A percentile compares a stretch with the other conserved stretches of the same genome.
Evolutionary conservation across 1,284 basidiomycete genomes (phyloP).

Genomic region (Golubevia pallescens): DNA sequence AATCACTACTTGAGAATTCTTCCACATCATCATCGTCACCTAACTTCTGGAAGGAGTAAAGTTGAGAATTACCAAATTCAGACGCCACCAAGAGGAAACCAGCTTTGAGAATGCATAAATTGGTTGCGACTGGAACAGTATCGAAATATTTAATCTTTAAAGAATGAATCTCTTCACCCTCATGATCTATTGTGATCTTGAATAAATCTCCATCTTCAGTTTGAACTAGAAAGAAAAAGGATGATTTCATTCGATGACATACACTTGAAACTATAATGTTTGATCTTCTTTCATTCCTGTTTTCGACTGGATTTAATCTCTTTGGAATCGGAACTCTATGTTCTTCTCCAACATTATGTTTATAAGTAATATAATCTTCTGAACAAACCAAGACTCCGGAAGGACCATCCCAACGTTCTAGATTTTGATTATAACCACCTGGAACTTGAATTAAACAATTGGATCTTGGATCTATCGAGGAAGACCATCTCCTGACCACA

Average conservation of each 20-base stretch:
- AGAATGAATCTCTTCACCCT: slow-evolving; percentile 51
- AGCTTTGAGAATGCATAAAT: slow-evolving; percentile 51
- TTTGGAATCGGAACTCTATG: slow-evolving; percentile 61
- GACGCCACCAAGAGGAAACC: slow-evolving; percentile 60
- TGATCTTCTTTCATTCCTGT: slow-evolving; percentile 30
- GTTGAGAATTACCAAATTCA: slow-evolving; percentile 44
- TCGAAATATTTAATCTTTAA: slow-evolving; percentile 64
- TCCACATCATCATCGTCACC: slow-evolving; percentile 60
- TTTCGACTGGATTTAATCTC: slow-evolving; percentile 43
- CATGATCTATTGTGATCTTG: slow-evolving; percentile 62
- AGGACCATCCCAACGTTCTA: slow-evolving; percentile 60
- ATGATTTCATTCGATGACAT: slow-evolving; percentile 59
- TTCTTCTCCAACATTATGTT: slow-evolving; percentile 52
- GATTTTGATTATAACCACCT: slow-evolving; percentile 57
- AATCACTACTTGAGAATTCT: slow-evolving; percentile 44
- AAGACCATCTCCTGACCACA: slow-evolving; percentile 59
- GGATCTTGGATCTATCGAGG: slow-evolving; percentile 45
- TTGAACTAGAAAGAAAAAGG: slow-evolving; percentile 61
- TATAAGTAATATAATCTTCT: slow-evolving; percentile 61
- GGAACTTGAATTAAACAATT: slow-evolving; percentile 57
- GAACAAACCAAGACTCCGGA: slow-evolving; percentile 61
- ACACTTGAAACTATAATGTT: slow-evolving; percentile 55
- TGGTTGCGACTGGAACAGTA: slow-evolving; percentile 54
- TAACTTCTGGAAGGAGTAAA: slow-evolving; percentile 63
- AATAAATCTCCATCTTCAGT: slow-evolving; percentile 60